Base-by-base conservation (phyloP, 2,329 filamentous ascomycete species). In the Pseudopyrenochaeta lycopersici region DNA sequence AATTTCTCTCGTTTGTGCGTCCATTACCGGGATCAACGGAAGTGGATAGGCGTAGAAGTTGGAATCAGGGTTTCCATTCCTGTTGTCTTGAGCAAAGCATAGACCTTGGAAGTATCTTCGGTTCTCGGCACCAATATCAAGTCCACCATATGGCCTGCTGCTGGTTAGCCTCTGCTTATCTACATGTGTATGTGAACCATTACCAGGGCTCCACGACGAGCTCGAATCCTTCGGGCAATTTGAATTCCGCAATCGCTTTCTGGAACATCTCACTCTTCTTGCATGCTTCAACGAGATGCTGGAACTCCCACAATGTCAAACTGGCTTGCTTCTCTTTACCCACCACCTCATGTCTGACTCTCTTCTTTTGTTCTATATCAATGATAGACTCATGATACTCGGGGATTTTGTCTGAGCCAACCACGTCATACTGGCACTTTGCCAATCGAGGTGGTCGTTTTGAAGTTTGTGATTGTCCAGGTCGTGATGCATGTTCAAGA, bases 331-430 rank as follows among this genome's bases (percentile, higher is more conserved):
- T 73, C 30, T 81, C 73, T 52, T 79, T 80, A 11, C 78, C 80
- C 17, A 84, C 76, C 2, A 81, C 60, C n/a, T 76, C 74, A 49
- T 82, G 78, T 6, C 72, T 73, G 1, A 83, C 70, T 4, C 77
- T 70, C 53, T 75, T 75, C 27, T 70, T 76, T 7, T 70, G 60
- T 10, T 75, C 76, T 12, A 85, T 61, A 62, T 84, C 81, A 7
- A 85, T 75, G 27, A 84, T 67, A 0, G 82, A 80, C 61, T 87
- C 84, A 38, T 83, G 77, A 58, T 84, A 87, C 46, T 81, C 79
- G 5, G 81, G 81, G 6, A 82, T 73, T 36, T 79, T 81, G 36
- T 84, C 80, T 4, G 70, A 63, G 1, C 82, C 81, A 51, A 85
- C 80, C 43, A 86, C 78, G 70, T 83, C 84, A 73, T 86, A 88